Conservation (phyloP, 345 rosid species). For the Bruguiera gymnorhiza region DNA sequence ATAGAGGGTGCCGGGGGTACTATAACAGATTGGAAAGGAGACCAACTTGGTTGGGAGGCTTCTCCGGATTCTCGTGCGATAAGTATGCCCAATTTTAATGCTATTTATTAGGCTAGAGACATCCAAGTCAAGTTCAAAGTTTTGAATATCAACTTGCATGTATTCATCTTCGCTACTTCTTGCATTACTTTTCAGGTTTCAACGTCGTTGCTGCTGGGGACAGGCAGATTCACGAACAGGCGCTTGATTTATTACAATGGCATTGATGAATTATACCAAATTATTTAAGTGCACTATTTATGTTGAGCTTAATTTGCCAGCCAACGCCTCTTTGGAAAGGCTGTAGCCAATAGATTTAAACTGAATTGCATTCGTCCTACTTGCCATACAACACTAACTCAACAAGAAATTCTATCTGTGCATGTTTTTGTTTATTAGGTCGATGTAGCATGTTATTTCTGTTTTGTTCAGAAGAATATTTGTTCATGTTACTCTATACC, state of each 20-base stretch:
- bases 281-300: too few relatives aligned
- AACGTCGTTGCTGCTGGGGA: slow-evolving; percentile 87
- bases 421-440: too few relatives aligned
- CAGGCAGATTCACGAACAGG: slow-evolving; percentile 53
- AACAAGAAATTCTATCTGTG: too few relatives aligned
- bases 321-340: too few relatives aligned
- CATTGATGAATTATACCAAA: slow-evolving; percentile 4
- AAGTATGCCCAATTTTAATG: slow-evolving; percentile 38
- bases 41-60: slow-evolving; percentile 71
- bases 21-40: slow-evolving; percentile 82
- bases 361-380: not conserved
- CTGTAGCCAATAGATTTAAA: too few relatives aligned
- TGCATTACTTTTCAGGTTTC: slow-evolving; percentile 48
- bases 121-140: slow-evolving; percentile 2
- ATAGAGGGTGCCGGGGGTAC: slow-evolving; percentile 90
- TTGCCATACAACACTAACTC: too few relatives aligned
- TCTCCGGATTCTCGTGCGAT: slow-evolving; percentile 53
- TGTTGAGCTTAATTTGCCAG: too few relatives aligned
- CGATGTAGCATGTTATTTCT: too few relatives aligned
- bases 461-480: too few relatives aligned
- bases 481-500: too few relatives aligned
- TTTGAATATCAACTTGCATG: not conserved
- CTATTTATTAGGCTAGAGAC: not conserved
- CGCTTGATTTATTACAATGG: slow-evolving; percentile 42
- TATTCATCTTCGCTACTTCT: slow-evolving; percentile 3